A percentile compares a stretch with the other conserved stretches of the same genome.
Evolutionary conservation across 164 flowering plant species (phyloP).

Genomic region (Macadamia integrifolia): DNA sequence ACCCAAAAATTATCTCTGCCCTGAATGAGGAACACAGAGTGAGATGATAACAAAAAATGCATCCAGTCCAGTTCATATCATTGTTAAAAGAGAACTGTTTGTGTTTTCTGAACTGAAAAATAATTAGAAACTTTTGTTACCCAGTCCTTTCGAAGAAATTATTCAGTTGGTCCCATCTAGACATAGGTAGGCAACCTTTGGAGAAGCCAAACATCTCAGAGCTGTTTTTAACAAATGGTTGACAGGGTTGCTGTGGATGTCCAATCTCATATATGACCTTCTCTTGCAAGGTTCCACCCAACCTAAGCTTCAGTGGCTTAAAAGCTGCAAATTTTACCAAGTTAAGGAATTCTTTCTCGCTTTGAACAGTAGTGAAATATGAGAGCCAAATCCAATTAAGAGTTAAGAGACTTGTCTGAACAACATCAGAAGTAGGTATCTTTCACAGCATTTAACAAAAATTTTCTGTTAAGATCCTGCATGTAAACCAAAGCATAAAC

Average conservation of each 20-base stretch:
- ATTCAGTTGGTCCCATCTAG: conserved; percentile 85
- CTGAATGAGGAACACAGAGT: conserved; percentile 31
- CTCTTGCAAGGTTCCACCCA: conserved; percentile 92
- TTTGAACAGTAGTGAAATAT: background rate
- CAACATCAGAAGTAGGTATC: conserved; percentile 30
- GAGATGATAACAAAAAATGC: background rate
- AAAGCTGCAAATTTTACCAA: conserved; percentile 46
- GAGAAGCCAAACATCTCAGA: conserved; percentile 69
- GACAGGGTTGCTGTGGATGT: conserved; percentile 39
- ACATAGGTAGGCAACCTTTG: conserved; percentile 73
- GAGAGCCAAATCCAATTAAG: background rate
- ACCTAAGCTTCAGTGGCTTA: conserved; percentile 77
- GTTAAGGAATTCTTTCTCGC: background rate
- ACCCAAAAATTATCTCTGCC: conserved; percentile 65
- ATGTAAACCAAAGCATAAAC: no score
- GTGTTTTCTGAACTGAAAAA: no score
- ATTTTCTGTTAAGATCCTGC: conserved; percentile 63
- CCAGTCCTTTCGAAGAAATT: conserved; percentile 59
- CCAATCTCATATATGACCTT: conserved; percentile 56
- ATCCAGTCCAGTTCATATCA: no score
- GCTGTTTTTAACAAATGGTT: conserved; percentile 33
- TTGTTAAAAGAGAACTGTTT: no score
- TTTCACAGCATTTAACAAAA: conserved; percentile 70
- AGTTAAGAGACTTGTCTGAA: background rate
- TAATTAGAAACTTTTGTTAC: conserved; percentile 26